Conservation (phyloP, 2,329 filamentous ascomycete genomes). For the Aureobasidium lini region DNA sequence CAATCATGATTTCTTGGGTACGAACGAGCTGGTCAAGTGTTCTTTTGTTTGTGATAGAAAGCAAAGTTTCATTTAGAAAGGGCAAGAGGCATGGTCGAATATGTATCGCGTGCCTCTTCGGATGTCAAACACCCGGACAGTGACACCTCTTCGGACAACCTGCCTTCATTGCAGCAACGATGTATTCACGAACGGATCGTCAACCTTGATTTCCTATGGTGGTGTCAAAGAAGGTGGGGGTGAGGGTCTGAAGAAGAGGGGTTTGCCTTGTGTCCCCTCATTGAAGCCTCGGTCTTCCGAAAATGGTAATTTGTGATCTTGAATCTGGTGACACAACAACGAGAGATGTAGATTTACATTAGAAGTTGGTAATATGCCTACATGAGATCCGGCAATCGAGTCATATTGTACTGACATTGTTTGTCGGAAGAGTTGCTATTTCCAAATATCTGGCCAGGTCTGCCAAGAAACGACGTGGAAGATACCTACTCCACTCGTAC, state of each 20-base stretch:
- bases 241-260: background rate
- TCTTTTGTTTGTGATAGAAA: too few species aligned
- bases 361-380: background rate
- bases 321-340: background rate
- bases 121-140: background rate
- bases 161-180: background rate
- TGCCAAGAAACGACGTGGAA: background rate
- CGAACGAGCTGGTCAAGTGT: background rate
- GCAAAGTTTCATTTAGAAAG: background rate
- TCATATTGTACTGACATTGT: background rate
- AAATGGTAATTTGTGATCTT: background rate
- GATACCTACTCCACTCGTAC: background rate
- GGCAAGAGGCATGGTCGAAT: background rate
- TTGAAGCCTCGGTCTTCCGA: background rate
- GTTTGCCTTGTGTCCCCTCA: background rate
- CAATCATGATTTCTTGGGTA: slow-evolving; percentile 28
- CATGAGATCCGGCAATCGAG: background rate
- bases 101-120: background rate
- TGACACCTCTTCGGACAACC: background rate
- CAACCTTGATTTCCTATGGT: background rate
- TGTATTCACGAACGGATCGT: background rate
- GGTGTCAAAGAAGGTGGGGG: background rate
- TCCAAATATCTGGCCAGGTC: background rate
- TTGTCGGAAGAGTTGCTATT: too few species aligned
- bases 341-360: background rate